Evolutionary conservation across 176 grass and related monocot species (phyloP).

Genomic region (Pontederia crassipes): DNA sequence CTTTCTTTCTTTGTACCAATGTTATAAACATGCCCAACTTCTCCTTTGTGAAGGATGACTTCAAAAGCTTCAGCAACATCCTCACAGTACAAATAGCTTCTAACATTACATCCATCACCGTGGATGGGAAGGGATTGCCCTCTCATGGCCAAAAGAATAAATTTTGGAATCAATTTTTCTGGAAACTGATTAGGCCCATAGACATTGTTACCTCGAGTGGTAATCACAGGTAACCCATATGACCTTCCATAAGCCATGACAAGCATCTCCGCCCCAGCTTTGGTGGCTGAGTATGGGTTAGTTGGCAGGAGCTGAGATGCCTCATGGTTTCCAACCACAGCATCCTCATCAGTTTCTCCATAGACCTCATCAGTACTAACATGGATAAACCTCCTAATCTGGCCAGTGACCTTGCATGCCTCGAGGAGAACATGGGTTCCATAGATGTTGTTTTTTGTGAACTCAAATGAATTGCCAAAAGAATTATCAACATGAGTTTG

Average conservation of each 20-base stretch:
- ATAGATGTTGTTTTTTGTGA: conserved; percentile 23
- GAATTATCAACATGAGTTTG: conserved; percentile 22
- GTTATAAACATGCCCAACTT: conserved; percentile 20
- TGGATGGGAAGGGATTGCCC: conserved; percentile 15
- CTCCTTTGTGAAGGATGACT: conserved; percentile 17
- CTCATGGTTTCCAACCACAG: conserved; percentile 17
- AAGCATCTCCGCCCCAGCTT: conserved; percentile 22
- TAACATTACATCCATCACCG: conserved; percentile 18
- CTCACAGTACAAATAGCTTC: conserved; percentile 19
- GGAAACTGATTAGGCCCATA: conserved; percentile 22
- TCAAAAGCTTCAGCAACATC: conserved; percentile 22
- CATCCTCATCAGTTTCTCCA: conserved; percentile 16
- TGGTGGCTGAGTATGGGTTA: conserved; percentile 20
- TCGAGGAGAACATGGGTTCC: conserved; percentile 18
- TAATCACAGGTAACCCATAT: conserved; percentile 17
- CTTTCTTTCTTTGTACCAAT: conserved; percentile 14
- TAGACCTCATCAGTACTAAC: conserved; percentile 21
- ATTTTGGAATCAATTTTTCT: conserved; percentile 17
- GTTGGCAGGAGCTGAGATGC: conserved; percentile 16
- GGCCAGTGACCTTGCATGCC: conserved; percentile 19
- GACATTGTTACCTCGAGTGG: conserved; percentile 18
- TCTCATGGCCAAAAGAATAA: conserved; percentile 22
- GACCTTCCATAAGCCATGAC: conserved; percentile 24
- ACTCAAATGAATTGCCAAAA: conserved; percentile 21
- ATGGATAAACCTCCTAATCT: conserved; percentile 20